Evolutionary conservation across 1,284 basidiomycete species (phyloP), one percentile per base, ranked within the genome.

Genomic region (Mycosarcoma mackinlayi): DNA sequence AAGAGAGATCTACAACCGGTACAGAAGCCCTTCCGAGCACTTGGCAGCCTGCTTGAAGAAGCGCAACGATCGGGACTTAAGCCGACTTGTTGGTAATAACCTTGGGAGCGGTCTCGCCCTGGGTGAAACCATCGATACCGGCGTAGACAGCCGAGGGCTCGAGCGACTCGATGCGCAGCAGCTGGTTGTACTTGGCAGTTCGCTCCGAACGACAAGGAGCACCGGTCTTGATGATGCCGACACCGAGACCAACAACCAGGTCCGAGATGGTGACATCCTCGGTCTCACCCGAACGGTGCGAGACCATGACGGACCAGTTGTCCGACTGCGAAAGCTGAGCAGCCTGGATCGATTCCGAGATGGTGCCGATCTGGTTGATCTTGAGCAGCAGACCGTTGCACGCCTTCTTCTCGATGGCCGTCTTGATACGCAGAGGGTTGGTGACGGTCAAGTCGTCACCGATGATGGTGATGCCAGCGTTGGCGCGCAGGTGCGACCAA

Each of bases 281-380:
- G 40, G 83, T 84, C 75, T 98, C 94, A 84, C 95, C 95, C 72
- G 91, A 94, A 79, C 96, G 94, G 89, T 98, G 96, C 71, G 94
- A 98, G 84, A 96, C 92, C 95, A 98, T 98, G 86, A 98, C 92
- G 84, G 92, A 94, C 95, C 95, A 98, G 73, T 92, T 92, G 83
- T 94, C 93, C 38, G 92, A 94, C 85, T 98, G 94, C 53, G 94
- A 85, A 82, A 98, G 92, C 86, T 97, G 94, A 63, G 94, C 94
- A 83, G 93, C 93, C 84, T 94, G 91, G 84, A 95, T 98, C 34
- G 95, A 97, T 86, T 99, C 96, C 62, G 94, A 94, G 86, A 99
- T 95, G 75, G 94, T 96, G 82, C 95, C 96, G 84, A 99, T 98
- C 86, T 98, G 95, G 81, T 84, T 84, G 81, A 90, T 90, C 90